These are phyloP conservation scores for Larix kaempferi DNA, from an alignment of 75 land plant species.

Conservation along the genomic window DNA sequence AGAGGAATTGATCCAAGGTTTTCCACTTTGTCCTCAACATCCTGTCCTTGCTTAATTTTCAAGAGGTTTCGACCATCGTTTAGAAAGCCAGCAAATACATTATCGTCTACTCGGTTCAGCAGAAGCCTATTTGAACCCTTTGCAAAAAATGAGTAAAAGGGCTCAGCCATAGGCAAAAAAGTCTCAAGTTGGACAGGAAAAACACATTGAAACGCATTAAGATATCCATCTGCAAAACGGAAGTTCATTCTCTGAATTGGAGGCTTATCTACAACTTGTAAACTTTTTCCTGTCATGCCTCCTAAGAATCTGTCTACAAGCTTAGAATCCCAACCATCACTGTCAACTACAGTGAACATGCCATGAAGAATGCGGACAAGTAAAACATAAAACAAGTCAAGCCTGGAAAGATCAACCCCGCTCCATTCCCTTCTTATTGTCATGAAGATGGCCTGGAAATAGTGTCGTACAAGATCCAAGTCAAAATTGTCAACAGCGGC, in stretches of 20 bases:
- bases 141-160: constrained; percentile 24
- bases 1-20: constrained; percentile 21
- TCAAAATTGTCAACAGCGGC: constrained; percentile 19
- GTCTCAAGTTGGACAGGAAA: constrained; percentile 14
- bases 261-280: constrained; percentile 18
- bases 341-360: constrained; percentile 16
- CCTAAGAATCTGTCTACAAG: constrained; percentile 25
- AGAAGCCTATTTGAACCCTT: constrained; percentile 13
- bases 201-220: constrained; percentile 17
- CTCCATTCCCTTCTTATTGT: constrained; percentile 32
- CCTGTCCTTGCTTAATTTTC: constrained; percentile 8
- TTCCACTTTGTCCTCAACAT: neutral
- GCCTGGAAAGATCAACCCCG: constrained; percentile 23
- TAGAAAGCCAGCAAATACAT: constrained; percentile 17
- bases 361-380: constrained; percentile 19
- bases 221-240: constrained; percentile 27
- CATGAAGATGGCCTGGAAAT: constrained; percentile 27
- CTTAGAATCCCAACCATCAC: constrained; percentile 24
- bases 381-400: constrained; percentile 34
- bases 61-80: constrained; percentile 11
- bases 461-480: constrained; percentile 12
- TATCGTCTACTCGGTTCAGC: constrained; percentile 27
- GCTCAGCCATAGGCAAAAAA: constrained; percentile 19
- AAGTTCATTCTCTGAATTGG: constrained; percentile 17
- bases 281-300: constrained; percentile 20